Evolutionary conservation across 352 stramenopile genomes (phyloP), one percentile per base, ranked within the genome.

Genomic region (Pythium vanterpoolii): DNA sequence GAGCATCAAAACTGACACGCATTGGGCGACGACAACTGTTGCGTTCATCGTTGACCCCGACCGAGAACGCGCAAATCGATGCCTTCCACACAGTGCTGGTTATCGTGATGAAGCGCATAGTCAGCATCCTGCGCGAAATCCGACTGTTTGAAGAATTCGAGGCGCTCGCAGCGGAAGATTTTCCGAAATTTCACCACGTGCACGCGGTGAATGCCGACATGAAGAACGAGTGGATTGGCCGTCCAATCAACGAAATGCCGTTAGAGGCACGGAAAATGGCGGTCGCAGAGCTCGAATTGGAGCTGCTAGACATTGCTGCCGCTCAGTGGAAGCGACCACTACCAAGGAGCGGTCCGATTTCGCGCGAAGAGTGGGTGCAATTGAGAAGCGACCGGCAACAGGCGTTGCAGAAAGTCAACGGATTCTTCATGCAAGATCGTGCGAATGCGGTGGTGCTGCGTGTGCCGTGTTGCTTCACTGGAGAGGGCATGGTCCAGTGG

Each of bases 401-500:
- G 4, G 73, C 76, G 13, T 56, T 90, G 9, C 66, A 71, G 8
- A 66, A 80, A 44, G 62, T 69, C 16, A 67, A 68, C 8, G 68
- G 62, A 1, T 89, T 85, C 38, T 83, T 90, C 31, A 78, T 83
- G 55, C 62, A 75, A 34, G 71, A 87, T 23, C 76, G 76, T 40
- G 73, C 71, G 11, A 83, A 33, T 18, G 43, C 62, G 4, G 39
- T 79, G 0, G 51, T 80, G 14, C 27, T 86, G 23, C 62, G 51
- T 2, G 56, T 79, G 7, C 63, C 75, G 13, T 72, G 62, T 8
- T 86, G 73, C 30, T 86, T 90, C 33, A 86, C 78, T 1, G 81
- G 81, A 5, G 72, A 86, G 56, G 81, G 78, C 1, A 83, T 90
- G 57, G 57, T 87, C 26, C 68, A 65, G 33, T 90, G 81, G 81